Percentiles rank a stretch among this genome's conserved stretches.
These are phyloP conservation scores for Lizanozyma gosingica DNA, from an alignment of 1,139 yeast genomes.

Conservation along the genomic window DNA sequence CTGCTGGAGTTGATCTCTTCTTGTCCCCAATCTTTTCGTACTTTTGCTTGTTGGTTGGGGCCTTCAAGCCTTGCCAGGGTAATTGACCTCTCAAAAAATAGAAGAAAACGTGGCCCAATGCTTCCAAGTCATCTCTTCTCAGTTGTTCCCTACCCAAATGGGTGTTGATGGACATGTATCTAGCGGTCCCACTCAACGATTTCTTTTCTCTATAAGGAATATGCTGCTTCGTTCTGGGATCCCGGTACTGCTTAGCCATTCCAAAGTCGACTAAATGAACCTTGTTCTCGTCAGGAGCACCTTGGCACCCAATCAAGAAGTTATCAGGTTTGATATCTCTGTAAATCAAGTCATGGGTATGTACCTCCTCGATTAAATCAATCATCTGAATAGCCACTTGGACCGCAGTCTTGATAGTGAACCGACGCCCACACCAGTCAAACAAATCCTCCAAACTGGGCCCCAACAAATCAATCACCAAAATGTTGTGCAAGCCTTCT, in stretches of 20 bases:
- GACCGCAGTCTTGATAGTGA: slow-evolving; percentile 61
- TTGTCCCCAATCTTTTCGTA: slow-evolving; percentile 78
- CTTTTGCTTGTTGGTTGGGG: slow-evolving; percentile 74
- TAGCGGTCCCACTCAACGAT: slow-evolving; percentile 56
- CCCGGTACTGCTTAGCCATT: slow-evolving; percentile 61
- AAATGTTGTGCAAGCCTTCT: slow-evolving; percentile 68
- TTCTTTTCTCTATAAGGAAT: slow-evolving; percentile 57
- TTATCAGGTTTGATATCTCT: slow-evolving; percentile 76
- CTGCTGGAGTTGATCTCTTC: slow-evolving; percentile 62
- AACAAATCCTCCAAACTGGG: slow-evolving; percentile 73
- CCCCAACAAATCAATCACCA: slow-evolving; percentile 66
- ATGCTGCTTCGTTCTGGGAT: slow-evolving; percentile 50
- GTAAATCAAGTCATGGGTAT: slow-evolving; percentile 61
- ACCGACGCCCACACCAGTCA: slow-evolving; percentile 75
- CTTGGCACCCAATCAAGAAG: slow-evolving; percentile 63
- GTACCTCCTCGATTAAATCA: slow-evolving; percentile 54
- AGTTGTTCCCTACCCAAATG: slow-evolving; percentile 59
- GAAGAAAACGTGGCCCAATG: slow-evolving; percentile 57
- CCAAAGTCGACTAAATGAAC: slow-evolving; percentile 45
- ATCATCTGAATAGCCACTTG: slow-evolving; percentile 75
- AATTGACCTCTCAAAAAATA: slow-evolving; percentile 53
- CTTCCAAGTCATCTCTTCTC: slow-evolving; percentile 55
- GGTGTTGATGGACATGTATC: slow-evolving; percentile 60
- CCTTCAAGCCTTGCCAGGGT: slow-evolving; percentile 56
- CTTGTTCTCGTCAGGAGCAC: slow-evolving; percentile 51